A percentile compares a stretch with the other conserved stretches of the same genome.
Evolutionary conservation across 2,329 filamentous ascomycete genomes (phyloP).

Genomic region (Fusarium sp.): DNA sequence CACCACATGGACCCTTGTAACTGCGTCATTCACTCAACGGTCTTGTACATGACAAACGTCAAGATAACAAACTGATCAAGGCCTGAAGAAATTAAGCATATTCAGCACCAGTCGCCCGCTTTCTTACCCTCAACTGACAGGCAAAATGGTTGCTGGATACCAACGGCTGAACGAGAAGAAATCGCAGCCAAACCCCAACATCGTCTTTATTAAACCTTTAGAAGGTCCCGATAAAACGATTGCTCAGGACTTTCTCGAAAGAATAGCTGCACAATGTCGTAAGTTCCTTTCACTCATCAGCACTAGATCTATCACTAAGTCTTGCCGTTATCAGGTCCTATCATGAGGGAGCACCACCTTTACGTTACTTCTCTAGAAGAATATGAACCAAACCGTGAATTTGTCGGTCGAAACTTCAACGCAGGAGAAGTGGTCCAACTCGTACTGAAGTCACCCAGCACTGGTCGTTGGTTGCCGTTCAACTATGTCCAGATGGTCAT

Average conservation of each 20-base stretch:
- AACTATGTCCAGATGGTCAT: conserved; percentile 92
- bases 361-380: conserved; percentile 81
- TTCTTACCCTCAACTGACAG: background rate
- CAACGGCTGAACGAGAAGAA: conserved; percentile 81
- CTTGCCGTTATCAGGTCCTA: conserved; percentile 62
- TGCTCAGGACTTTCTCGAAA: conserved; percentile 78
- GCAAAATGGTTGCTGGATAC: conserved; percentile 79
- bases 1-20: conserved; percentile 4
- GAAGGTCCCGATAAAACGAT: conserved; percentile 71
- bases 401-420: conserved; percentile 91
- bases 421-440: conserved; percentile 88
- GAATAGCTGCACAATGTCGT: conserved; percentile 85
- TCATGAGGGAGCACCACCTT: conserved; percentile 76
- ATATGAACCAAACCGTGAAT: conserved; percentile 83
- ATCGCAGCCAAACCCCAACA: conserved; percentile 79
- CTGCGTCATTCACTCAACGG: conserved; percentile 25
- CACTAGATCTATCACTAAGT: conserved; percentile 5
- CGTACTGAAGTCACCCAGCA: conserved; percentile 76
- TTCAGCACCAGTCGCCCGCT: background rate
- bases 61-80: background rate
- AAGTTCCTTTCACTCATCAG: conserved; percentile 39
- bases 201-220: conserved; percentile 88
- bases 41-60: background rate
- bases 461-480: conserved; percentile 81
- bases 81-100: background rate